A percentile compares a stretch with the other conserved stretches of the same genome.
These are phyloP conservation scores for Rhododendron griersonianum DNA, from an alignment of 148 eudicot species.

Conservation along the genomic window DNA sequence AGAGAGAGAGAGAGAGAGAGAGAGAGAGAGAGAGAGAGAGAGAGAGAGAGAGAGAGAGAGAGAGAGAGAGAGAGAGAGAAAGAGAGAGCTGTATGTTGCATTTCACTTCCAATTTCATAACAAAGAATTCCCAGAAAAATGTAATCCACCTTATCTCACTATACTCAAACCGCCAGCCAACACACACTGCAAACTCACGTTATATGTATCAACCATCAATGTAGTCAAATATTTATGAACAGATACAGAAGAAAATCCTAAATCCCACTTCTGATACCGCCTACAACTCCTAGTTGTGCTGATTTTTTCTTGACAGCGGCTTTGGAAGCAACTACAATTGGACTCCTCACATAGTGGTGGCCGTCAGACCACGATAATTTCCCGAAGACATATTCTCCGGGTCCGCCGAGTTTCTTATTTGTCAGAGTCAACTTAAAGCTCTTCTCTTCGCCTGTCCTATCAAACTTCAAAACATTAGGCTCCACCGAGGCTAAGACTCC, in stretches of 20 bases:
- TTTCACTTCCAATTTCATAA: background rate
- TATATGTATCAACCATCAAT: background rate
- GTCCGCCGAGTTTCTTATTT: background rate
- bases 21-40: background rate
- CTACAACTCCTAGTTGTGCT: background rate
- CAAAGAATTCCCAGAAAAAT: background rate
- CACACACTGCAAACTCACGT: background rate
- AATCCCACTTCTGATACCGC: background rate
- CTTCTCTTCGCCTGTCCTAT: conserved; percentile 40
- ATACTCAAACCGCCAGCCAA: background rate
- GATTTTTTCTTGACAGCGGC: background rate
- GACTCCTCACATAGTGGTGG: conserved; percentile 56
- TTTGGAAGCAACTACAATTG: conserved; percentile 33
- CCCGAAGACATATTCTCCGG: conserved; percentile 37
- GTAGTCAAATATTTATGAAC: background rate
- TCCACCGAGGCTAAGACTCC: conserved; percentile 36
- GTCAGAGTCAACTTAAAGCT: conserved; percentile 37
- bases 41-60: background rate
- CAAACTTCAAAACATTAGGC: conserved; percentile 38
- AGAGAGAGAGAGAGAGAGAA: too few relatives aligned
- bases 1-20: background rate
- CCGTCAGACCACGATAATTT: conserved; percentile 59
- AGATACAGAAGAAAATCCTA: background rate
- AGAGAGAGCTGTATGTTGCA: background rate
- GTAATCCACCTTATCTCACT: background rate